These are phyloP conservation scores for Amanita rubescens DNA, from an alignment of 768 basidiomycete species.

Conservation along the genomic window DNA sequence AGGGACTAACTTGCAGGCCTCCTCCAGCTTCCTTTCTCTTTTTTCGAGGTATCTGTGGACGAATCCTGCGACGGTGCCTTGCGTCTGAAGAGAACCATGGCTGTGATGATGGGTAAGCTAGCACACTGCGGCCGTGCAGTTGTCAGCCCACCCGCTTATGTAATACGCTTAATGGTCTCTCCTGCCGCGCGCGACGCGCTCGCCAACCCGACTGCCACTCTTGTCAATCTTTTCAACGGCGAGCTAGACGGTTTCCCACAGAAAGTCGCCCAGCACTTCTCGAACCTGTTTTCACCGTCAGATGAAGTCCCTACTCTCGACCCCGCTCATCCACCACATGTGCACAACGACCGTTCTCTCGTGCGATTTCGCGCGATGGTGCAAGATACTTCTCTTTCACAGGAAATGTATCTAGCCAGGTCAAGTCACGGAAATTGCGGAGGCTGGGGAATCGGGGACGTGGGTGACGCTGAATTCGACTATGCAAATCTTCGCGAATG, in stretches of 20 bases:
- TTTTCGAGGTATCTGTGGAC: constrained; percentile 50
- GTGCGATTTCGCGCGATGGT: constrained; percentile 74
- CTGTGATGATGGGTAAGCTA: constrained; percentile 9
- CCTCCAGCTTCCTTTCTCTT: constrained; percentile 82
- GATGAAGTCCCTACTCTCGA: constrained; percentile 53
- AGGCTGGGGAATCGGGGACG: constrained; percentile 65
- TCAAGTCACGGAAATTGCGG: constrained; percentile 39
- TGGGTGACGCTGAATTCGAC: constrained; percentile 27
- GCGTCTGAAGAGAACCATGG: constrained; percentile 55
- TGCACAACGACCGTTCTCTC: constrained; percentile 44
- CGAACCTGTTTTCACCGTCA: not conserved
- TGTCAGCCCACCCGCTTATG: constrained; percentile 1
- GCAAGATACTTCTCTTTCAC: constrained; percentile 71
- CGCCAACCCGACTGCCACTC: constrained; percentile 1
- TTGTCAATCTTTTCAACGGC: constrained; percentile 3
- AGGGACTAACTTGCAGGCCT: constrained; percentile 68
- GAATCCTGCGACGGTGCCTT: constrained; percentile 30
- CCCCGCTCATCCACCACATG: constrained; percentile 39
- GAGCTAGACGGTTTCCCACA: constrained; percentile 4
- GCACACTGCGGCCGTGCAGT: not conserved
- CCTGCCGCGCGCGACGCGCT: constrained; percentile 1
- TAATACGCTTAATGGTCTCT: constrained; percentile 1
- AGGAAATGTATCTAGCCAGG: constrained; percentile 63
- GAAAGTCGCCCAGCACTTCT: not conserved
- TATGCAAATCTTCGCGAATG: constrained; percentile 54